phyloP scores from a whole-genome alignment of 2,329 filamentous ascomycete species.

The Catunica adiposa region DNA sequence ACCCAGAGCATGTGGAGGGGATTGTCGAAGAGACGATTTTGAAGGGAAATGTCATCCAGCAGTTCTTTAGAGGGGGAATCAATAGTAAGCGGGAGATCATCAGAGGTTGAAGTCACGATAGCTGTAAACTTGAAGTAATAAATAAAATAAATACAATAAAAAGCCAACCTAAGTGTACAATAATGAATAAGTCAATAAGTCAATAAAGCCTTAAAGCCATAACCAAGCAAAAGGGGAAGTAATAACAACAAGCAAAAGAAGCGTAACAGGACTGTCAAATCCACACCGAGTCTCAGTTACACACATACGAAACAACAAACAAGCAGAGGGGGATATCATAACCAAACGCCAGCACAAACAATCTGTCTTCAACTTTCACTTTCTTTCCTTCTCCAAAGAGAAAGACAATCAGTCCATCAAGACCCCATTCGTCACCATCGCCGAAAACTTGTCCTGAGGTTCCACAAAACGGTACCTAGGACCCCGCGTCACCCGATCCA shows the following conservation, averaged over 20 bases:
- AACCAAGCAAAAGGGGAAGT: too few relatives aligned
- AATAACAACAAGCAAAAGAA: conserved; percentile 1
- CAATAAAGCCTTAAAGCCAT: too few relatives aligned
- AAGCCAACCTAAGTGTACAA: not conserved
- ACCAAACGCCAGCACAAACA: conserved; percentile 4
- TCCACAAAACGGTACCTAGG: conserved; percentile 27
- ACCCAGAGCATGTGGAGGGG: conserved; percentile 59
- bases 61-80: conserved; percentile 58
- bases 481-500: conserved; percentile 34
- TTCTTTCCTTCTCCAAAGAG: not conserved
- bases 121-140: not conserved
- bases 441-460: conserved; percentile 27
- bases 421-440: conserved; percentile 26
- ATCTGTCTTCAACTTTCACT: not conserved
- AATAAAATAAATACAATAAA: not conserved
- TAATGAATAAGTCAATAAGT: conserved; percentile 3
- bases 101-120: not conserved
- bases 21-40: conserved; percentile 55
- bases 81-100: conserved; percentile 34
- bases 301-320: too few relatives aligned
- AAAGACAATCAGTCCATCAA: conserved; percentile 21
- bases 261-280: not conserved
- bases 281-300: not conserved
- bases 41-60: conserved; percentile 48
- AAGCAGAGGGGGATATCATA: not conserved